Evolutionary conservation across 108 stramenopile species (phyloP), one percentile per base, ranked within the genome.

Genomic region (Skeletonema potamos): DNA sequence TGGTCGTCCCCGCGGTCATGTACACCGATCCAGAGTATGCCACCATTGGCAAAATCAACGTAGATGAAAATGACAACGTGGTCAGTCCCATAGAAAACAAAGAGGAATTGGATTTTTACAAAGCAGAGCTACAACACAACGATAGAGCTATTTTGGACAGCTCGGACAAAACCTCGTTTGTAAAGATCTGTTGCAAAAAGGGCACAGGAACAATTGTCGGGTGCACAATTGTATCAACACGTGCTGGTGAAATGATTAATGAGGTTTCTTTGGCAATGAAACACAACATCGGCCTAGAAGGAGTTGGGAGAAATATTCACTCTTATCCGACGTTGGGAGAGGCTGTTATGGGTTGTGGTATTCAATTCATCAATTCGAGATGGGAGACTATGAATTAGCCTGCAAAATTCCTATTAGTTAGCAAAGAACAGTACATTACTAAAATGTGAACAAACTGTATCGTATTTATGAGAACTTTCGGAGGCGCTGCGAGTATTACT

Each of bases 11-110:
- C 3, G 91, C 96, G 17, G 90, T 91, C 8, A 96, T 94, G 66
- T 98, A 96, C 72, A 98, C 97, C 0, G 93, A 97, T 54, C 97
- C 98, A 0, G 98, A 98, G 75, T 95, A 96, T 63, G 98, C 98
- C 2, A 89, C 87, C 29, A 90, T 97, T 3, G 69, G 62, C 7
- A 77, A 83, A 62, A 64, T 76, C 9, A 68, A 95, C 28, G 82
- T 92, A 15, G 93, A 98, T 66, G 73, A 68, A n/a, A 60, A 74
- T 15, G 68, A 73, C 8, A 57, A 61, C 46, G 66, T 81, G 15
- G 64, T 81, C 60, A 57, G 36, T 58, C 72, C 58, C 28, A 61
- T 61, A 4, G 72, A 60, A 7, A 58, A 48, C 46, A 44, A 20
- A 0, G 73, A 63, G 29, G 51, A 69, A 33, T 17, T 63, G 24